Percentiles rank a stretch among this genome's conserved stretches.
phyloP scores from a whole-genome alignment of 2,329 filamentous ascomycete species.

The Tolypocladium endophyticum region DNA sequence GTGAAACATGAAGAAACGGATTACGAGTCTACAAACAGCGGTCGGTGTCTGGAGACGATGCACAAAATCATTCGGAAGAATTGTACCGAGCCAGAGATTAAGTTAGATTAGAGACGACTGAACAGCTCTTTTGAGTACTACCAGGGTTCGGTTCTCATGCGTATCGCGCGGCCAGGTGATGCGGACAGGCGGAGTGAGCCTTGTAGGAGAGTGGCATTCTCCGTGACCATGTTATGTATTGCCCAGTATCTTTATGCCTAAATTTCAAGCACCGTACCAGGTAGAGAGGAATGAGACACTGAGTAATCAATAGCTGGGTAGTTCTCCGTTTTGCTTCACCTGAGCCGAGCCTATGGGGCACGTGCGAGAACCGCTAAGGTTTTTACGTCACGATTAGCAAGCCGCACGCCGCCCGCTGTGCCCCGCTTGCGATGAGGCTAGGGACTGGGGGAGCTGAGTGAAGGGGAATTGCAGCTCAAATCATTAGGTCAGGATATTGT shows the following conservation, averaged over 20 bases:
- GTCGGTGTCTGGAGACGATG: background rate
- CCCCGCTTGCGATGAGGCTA: background rate
- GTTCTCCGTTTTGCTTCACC: no score
- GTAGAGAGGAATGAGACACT: no score
- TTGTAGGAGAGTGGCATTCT: no score
- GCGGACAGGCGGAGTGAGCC: background rate
- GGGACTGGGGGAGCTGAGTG: background rate
- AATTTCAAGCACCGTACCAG: no score
- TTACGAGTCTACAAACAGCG: slow-evolving; percentile 4
- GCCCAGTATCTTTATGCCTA: no score
- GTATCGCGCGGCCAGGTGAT: background rate
- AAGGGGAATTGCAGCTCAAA: background rate
- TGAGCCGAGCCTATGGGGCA: background rate
- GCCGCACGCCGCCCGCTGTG: slow-evolving; percentile 1
- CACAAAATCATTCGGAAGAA: background rate
- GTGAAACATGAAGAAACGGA: slow-evolving; percentile 1
- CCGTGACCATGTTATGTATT: no score
- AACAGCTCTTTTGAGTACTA: background rate
- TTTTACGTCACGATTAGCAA: slow-evolving; percentile 26
- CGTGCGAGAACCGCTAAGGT: background rate
- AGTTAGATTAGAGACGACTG: background rate
- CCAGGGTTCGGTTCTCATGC: background rate
- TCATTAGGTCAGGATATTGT: background rate
- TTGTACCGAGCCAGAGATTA: background rate
- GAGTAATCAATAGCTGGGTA: no score